Base-by-base conservation (phyloP, 2,329 filamentous ascomycete species). In the Zarea fungicola region DNA sequence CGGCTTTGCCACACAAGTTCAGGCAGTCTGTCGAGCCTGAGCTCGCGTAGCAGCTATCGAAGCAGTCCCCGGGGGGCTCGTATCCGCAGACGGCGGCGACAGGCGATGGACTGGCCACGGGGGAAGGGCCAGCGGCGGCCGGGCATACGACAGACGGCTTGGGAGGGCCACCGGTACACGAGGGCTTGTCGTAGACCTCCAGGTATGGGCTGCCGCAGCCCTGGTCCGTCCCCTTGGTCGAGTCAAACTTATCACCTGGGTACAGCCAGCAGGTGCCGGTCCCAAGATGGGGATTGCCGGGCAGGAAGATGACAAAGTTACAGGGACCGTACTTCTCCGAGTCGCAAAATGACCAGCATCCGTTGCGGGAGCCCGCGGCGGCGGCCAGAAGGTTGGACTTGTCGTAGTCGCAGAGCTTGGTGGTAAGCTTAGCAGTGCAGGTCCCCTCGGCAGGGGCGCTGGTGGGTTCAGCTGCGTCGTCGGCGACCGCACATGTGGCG, bases 341-440 rank as follows among this genome's bases (percentile, higher is more conserved):
- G n/a, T n/a, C n/a, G 52, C 62, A 65, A 55, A 61, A 62, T 32
- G 56, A 55, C 60, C 58, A 62, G 56, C 62, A 65, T n/a, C n/a
- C n/a, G 41, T 6, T 13, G 35, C 52, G 50, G 29, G 21, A 54
- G 47, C 59, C 41, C 22, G 42, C 42, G 40, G 10, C 55, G 50
- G 62, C 62, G 45, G 60, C 58, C 47, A 58, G 59, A 44, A 56
- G 56, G 6, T 52, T 49, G 11, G 28, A 13, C 14, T 28, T 53
- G 10, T 54, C 55, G 47, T 63, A 63, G 53, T 52, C 52, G 53
- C 61, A 63, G 47, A 63, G 55, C 31, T 21, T 60, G 35, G 52
- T 51, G 52, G 59, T 52, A 42, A 61, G 58, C 34, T 55, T 54
- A 18, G 61, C 49, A 36, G 58, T 60, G 55, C 61, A 63, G 50